These are phyloP conservation scores for Trifolium repens DNA, from an alignment of 306 rosid species.

Conservation along the genomic window DNA sequence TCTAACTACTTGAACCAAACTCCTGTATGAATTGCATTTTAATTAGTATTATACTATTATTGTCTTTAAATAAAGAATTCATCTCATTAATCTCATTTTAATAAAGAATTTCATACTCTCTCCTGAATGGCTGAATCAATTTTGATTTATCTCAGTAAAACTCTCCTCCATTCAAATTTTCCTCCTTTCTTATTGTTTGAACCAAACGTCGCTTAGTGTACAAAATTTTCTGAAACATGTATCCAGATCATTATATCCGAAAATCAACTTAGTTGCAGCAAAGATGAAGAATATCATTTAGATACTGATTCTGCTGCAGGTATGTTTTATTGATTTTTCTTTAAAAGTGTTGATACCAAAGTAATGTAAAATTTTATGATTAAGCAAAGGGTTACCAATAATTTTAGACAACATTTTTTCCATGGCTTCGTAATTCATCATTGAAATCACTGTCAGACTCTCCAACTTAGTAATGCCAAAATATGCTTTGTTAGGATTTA, in stretches of 20 bases:
- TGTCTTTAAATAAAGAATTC: no score
- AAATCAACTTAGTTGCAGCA: constrained; percentile 33
- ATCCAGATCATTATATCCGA: constrained; percentile 66
- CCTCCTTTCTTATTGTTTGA: neutral
- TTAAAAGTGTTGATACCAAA: neutral
- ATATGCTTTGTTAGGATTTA: no score
- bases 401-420: neutral
- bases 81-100: no score
- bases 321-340: constrained; percentile 20
- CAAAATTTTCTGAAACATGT: constrained; percentile 23
- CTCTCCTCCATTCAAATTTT: no score
- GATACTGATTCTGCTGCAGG: constrained; percentile 27
- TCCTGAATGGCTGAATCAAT: no score
- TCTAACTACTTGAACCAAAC: no score
- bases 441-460: neutral
- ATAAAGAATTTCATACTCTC: no score
- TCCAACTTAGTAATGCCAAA: neutral
- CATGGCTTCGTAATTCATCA: neutral
- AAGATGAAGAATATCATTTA: neutral
- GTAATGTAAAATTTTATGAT: neutral
- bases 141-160: no score
- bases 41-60: no score
- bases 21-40: no score
- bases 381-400: neutral
- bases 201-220: neutral